Conservation (phyloP, 1,284 basidiomycete genomes). For the Moesziomyces sp. region DNA sequence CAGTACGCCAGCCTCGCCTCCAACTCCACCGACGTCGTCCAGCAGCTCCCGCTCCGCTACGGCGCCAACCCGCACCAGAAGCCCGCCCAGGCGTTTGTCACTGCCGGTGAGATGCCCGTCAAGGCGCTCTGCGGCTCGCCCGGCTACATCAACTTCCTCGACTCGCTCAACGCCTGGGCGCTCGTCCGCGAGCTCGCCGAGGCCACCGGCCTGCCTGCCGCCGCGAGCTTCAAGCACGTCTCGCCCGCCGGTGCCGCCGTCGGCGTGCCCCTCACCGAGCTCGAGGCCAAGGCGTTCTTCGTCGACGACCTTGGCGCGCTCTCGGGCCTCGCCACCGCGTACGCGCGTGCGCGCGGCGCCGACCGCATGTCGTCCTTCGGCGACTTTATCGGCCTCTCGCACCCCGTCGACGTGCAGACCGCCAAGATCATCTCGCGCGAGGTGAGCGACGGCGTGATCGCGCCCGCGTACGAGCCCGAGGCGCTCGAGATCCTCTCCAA, state of each 20-base stretch:
- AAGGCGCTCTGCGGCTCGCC: conserved; percentile 94
- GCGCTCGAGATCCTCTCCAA: conserved; percentile 91
- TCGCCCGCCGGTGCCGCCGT: conserved; percentile 92
- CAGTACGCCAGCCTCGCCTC: conserved; percentile 82
- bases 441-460: conserved; percentile 97
- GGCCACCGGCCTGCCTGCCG: conserved; percentile 83
- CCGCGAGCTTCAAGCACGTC: conserved; percentile 99
- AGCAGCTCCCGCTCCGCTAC: conserved; percentile 85
- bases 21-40: conserved; percentile 63
- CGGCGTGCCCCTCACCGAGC: conserved; percentile 77
- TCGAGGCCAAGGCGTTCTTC: conserved; percentile 93
- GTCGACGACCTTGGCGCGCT: conserved; percentile 93
- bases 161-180: conserved; percentile 96
- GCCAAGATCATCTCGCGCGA: conserved; percentile 96
- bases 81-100: conserved; percentile 95
- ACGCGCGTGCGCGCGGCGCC: conserved; percentile 94
- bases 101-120: conserved; percentile 89
- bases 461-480: conserved; percentile 87
- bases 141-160: conserved; percentile 99
- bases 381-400: conserved; percentile 96
- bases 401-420: conserved; percentile 90
- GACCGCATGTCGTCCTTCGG: conserved; percentile 99
- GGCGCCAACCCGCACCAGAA: conserved; percentile 99
- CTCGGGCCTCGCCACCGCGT: conserved; percentile 89
- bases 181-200: conserved; percentile 93